These are phyloP conservation scores for Aspergillus pseudoviridinutans DNA, from an alignment of 2,329 filamentous ascomycete genomes.

Conservation along the genomic window DNA sequence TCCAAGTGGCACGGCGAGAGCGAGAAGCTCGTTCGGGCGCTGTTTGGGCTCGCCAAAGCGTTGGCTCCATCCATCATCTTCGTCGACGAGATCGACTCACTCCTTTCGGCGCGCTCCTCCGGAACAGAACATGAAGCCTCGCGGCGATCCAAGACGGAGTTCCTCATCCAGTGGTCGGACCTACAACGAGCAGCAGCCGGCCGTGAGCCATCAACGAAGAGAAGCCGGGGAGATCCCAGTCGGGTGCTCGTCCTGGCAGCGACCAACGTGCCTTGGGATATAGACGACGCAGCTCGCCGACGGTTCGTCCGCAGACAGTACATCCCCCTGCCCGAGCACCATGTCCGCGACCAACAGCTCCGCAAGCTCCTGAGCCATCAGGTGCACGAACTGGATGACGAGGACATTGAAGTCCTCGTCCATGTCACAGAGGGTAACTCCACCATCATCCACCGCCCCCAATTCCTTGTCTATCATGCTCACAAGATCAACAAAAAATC, in stretches of 20 bases:
- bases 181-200: slow-evolving; percentile 88
- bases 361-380: slow-evolving; percentile 78
- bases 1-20: slow-evolving; percentile 96
- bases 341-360: slow-evolving; percentile 75
- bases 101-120: slow-evolving; percentile 77
- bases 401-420: slow-evolving; percentile 72
- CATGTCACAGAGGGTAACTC: slow-evolving; percentile 70
- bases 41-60: slow-evolving; percentile 84
- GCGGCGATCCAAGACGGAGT: slow-evolving; percentile 92
- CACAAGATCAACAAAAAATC: not conserved
- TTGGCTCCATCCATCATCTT: slow-evolving; percentile 96
- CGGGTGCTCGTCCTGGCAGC: slow-evolving; percentile 90
- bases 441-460: not conserved
- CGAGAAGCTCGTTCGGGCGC: slow-evolving; percentile 88
- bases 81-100: slow-evolving; percentile 94
- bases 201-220: slow-evolving; percentile 59
- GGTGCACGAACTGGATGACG: slow-evolving; percentile 70
- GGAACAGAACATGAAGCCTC: slow-evolving; percentile 86
- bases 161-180: slow-evolving; percentile 96
- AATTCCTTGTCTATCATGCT: not conserved
- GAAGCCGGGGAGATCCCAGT: slow-evolving; percentile 72
- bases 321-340: slow-evolving; percentile 84
- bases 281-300: slow-evolving; percentile 88
- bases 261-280: slow-evolving; percentile 95
- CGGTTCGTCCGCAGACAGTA: slow-evolving; percentile 93